Base-by-base conservation (phyloP, 345 rosid species). In the Kernera saxatilis region DNA sequence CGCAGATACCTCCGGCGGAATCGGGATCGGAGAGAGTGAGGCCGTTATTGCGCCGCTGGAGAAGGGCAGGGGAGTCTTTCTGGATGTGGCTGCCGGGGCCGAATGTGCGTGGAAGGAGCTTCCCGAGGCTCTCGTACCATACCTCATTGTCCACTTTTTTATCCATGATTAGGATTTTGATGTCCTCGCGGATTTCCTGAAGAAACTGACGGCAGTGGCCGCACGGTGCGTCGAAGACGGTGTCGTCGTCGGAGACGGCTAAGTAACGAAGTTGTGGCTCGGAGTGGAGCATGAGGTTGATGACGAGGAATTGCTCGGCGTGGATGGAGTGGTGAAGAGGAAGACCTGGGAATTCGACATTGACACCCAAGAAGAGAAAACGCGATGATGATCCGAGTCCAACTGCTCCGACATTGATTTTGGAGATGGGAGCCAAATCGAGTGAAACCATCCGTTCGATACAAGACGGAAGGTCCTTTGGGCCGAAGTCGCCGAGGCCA, bases 191-290 rank as follows among this genome's bases (percentile, higher is more conserved):
- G 70, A 93, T 71, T 72, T 93, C 98, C 41, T 87, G 97, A 8
- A 87, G 64, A 78, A 93, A 90, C 17, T 93, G 97, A 51, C 98
- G 92, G 89, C 97, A 93, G 80, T 93, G 96, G 73, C 97, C 97
- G 41, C 98, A 93, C 1, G 98, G 98, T 33, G 96, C 86, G 75
- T 70, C 14, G 74, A 40, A 88, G 71, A 10, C 69, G 72, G 67
- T 83, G 15, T 82, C 50, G 69, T 71, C 83, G 73, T 59, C 1
- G 72, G 93, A 90, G 76, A 90, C 91, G 56, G 91, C 88, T 35
- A 92, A 10, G 82, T 54, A 73, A 12, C 35, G 33, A 73, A 90
- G 86, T 2, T 12, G 6, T 29, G 70, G 71, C 70, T 92, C 95
- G 9, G 74, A 73, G 77, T 90, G 73, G 79, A 92, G 83, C 33